Evolutionary conservation across 1,284 basidiomycete species (phyloP).

Genomic region (Malassezia sp.): DNA sequence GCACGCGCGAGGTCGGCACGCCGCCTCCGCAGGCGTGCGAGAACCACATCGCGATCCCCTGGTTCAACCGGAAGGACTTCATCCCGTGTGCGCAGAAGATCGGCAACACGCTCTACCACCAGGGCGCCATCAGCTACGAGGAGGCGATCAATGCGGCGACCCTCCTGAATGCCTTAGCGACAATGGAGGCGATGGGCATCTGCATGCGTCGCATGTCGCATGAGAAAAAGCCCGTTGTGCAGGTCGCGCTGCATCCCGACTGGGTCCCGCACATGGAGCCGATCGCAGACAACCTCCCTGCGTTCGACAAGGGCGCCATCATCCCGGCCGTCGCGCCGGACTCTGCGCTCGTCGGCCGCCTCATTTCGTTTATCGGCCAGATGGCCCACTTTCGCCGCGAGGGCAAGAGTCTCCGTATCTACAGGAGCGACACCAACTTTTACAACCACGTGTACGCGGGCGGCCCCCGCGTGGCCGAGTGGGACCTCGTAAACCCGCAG

Average conservation of each 20-base stretch:
- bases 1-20: neutral
- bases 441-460: conserved; percentile 1
- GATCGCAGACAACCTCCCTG: neutral
- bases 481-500: neutral
- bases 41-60: conserved; percentile 21
- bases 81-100: conserved; percentile 44
- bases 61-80: conserved; percentile 45
- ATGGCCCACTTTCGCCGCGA: conserved; percentile 45
- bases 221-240: conserved; percentile 36
- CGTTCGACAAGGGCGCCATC: neutral
- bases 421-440: conserved; percentile 16
- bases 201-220: conserved; percentile 28
- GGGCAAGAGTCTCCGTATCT: conserved; percentile 42
- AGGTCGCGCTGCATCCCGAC: conserved; percentile 43
- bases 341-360: conserved; percentile 17
- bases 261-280: conserved; percentile 27
- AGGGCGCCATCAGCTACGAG: conserved; percentile 46
- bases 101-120: conserved; percentile 46
- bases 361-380: conserved; percentile 40
- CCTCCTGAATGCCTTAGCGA: conserved; percentile 30
- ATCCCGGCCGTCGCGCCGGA: neutral
- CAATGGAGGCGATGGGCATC: conserved; percentile 36
- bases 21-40: neutral
- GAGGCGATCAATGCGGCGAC: conserved; percentile 40
- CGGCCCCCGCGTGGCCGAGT: neutral